Evolutionary conservation across 306 rosid species (phyloP), one percentile per base, ranked within the genome.

Genomic region (Lathyrus tuberosus): DNA sequence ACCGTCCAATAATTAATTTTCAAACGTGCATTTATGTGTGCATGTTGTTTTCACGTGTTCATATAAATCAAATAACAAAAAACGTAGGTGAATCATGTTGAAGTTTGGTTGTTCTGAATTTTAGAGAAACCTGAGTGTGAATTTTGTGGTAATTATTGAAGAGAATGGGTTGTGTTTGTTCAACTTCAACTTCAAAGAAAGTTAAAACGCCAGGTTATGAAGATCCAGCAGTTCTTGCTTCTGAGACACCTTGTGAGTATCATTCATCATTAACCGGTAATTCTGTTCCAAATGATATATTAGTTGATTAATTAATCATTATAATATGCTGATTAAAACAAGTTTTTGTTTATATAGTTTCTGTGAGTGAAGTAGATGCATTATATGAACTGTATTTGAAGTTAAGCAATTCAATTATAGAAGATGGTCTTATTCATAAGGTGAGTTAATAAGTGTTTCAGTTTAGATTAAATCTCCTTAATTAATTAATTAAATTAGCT

Each of bases 211-310:
- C 78, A 3, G 91, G 92, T 37, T 86, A 85, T 22, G 99, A 91
- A 76, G 86, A 94, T 9, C 91, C 95, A 7, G 20, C 70, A 2
- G 54, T 84, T 81, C 99, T 94, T 70, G 91, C 99, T n/a, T 85
- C 97, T 16, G 96, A 70, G 80, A 94, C 99, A 56, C 96, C 95
- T 33, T 94, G 99, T 94, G 79, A 88, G 91, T 85, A 66, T 69
- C 77, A 80, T 59, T 72, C 83, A 60, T 66, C 64, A 47, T 28
- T 28, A 57, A 54, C 43, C 62, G 62, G 67, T 69, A 59, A 57
- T 57, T 57, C 40, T 54, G 61, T 54, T 54, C 61, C 10, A 54
- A 31, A 31, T 54, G 4, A 54, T 35, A 35, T 35, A 35, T 54
- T 5, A 54, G 8, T 22, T 3, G 33, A 22, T 53, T 53, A 26